Evolutionary conservation across 2,329 filamentous ascomycete genomes (phyloP).

Genomic region (Zymoseptoria crescenta): DNA sequence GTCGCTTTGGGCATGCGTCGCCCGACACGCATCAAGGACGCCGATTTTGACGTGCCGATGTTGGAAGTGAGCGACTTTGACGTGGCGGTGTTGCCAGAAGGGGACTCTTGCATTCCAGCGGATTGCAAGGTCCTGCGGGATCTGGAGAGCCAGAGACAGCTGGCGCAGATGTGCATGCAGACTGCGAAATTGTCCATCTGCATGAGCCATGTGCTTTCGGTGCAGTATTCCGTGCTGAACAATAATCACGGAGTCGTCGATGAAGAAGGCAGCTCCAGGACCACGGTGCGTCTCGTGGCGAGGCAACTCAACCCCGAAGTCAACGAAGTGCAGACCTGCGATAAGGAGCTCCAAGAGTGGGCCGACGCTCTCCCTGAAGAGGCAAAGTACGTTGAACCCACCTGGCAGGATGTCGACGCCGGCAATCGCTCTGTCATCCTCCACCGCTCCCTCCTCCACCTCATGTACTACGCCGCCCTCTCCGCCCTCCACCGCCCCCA

Average conservation of each 20-base stretch:
- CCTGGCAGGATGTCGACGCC: constrained; percentile 47
- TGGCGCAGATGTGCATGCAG: constrained; percentile 83
- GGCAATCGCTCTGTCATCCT: constrained; percentile 55
- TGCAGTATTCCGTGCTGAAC: constrained; percentile 86
- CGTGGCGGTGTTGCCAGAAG: constrained; percentile 53
- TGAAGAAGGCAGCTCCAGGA: constrained; percentile 60
- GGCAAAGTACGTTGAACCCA: constrained; percentile 58
- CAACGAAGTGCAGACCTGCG: constrained; percentile 69
- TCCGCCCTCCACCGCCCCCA: constrained; percentile 88
- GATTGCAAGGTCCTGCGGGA: constrained; percentile 67
- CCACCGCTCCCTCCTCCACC: constrained; percentile 79
- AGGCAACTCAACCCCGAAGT: constrained; percentile 80
- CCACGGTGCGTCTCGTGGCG: constrained; percentile 81
- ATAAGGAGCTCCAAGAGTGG: constrained; percentile 73
- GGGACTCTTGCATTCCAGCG: constrained; percentile 58
- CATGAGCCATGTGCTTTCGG: constrained; percentile 80
- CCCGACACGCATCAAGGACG: constrained; percentile 83
- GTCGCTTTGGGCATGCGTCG: constrained; percentile 90
- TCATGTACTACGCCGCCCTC: constrained; percentile 87
- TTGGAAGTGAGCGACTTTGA: constrained; percentile 79
- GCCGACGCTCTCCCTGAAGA: constrained; percentile 60
- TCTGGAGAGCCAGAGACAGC: constrained; percentile 62
- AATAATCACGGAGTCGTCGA: constrained; percentile 66
- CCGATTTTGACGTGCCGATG: constrained; percentile 92
- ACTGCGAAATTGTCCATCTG: constrained; percentile 85